phyloP scores from a whole-genome alignment of 306 rosid species.

The Begonia fuchsioides region DNA sequence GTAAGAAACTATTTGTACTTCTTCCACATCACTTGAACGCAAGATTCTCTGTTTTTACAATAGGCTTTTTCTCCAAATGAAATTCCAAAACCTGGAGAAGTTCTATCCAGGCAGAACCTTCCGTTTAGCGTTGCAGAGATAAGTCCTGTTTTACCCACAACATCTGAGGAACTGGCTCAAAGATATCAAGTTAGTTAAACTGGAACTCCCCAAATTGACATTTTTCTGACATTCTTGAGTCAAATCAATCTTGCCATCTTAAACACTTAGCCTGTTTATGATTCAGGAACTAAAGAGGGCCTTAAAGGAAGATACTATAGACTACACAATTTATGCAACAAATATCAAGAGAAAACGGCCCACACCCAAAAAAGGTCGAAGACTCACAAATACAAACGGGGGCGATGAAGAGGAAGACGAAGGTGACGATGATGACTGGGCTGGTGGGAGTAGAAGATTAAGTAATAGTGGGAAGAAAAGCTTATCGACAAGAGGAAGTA shows the following conservation, averaged over 20 bases:
- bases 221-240: background rate
- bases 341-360: slow-evolving; percentile 82
- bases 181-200: slow-evolving; percentile 55
- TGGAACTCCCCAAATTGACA: background rate
- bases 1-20: slow-evolving; percentile 3
- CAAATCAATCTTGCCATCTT: background rate
- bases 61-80: slow-evolving; percentile 87
- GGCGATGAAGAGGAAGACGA: slow-evolving; percentile 42
- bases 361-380: slow-evolving; percentile 56
- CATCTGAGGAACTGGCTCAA: slow-evolving; percentile 55
- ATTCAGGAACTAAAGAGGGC: slow-evolving; percentile 78
- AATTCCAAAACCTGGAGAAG: slow-evolving; percentile 75
- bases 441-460: slow-evolving; percentile 39
- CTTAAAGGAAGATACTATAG: slow-evolving; percentile 67
- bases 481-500: slow-evolving; percentile 37
- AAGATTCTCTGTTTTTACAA: slow-evolving; percentile 5
- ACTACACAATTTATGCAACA: slow-evolving; percentile 70
- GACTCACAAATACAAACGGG: slow-evolving; percentile 26
- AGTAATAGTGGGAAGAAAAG: slow-evolving; percentile 51
- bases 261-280: background rate
- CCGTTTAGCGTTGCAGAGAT: slow-evolving; percentile 47
- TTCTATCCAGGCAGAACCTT: slow-evolving; percentile 60
- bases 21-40: background rate
- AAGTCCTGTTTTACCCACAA: slow-evolving; percentile 53
- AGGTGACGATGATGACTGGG: slow-evolving; percentile 23